Evolutionary conservation across 371 early-diverging fungal genomes (phyloP), one percentile per base, ranked within the genome.

Genomic region (Rhizopus delemar): DNA sequence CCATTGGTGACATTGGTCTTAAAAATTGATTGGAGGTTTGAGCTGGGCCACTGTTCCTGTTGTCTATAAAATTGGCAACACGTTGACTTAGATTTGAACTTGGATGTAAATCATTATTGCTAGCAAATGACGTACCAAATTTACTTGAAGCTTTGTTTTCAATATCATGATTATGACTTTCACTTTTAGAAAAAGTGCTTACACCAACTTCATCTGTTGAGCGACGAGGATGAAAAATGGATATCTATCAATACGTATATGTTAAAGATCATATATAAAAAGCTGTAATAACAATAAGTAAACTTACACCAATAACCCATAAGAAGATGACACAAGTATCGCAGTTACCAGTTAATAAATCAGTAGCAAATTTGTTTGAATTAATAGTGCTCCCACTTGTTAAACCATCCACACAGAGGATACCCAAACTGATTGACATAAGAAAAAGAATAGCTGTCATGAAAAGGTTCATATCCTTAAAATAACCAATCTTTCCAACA

Each of bases 391-490:
- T 68, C 7, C 57, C 48, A 3, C 28, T 22, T 4, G 73, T 75
- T 32, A 80, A 52, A 31, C 71, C 74, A 56, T 82, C 83, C 35
- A 68, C 69, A 52, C 78, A 74, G 34, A 82, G 55, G n/a, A 68
- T 68, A 7, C 69, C 36, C n/a, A 80, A 59, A 8, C 70, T 65
- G 1, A 51, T 15, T 4, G 72, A 70, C 31, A 65, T 73, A n/a
- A 66, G 34, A 43, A 72, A 66, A 6, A 82, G 59, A 28, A 65
- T 32, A 5, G 56, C 22, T 0, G 77, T 77, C 28, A 80, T 49
- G 16, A 77, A 63, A 29, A 62, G 41, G 49, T 80, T 82, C 77
- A 82, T 77, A 15, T 80, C 77, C 50, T 69, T 77, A 43, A 82
- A 82, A 45, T 82, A 82, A 0, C 53, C 35, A 4, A 80, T 53